Evolutionary conservation across 2,329 filamentous ascomycete genomes (phyloP).

Genomic region (Cordyceps pruinosa): DNA sequence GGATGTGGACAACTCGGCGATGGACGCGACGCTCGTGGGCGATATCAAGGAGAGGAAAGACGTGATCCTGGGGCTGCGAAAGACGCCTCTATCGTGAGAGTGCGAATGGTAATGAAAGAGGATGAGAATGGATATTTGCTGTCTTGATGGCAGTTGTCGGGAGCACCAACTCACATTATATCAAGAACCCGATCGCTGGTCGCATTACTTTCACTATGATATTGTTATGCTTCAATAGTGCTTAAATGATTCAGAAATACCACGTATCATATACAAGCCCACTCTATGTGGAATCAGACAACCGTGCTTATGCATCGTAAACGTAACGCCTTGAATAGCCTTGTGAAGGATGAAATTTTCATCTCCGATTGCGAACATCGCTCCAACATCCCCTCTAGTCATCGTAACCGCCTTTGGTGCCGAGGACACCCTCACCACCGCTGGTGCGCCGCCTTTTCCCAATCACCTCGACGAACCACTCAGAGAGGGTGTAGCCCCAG

Average conservation of each 20-base stretch:
- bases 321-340: background rate
- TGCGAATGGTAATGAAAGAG: too few relatives aligned
- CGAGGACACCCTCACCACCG: conserved; percentile 44
- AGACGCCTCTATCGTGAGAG: background rate
- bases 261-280: background rate
- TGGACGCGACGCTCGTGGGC: conserved; percentile 35
- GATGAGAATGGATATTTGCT: too few relatives aligned
- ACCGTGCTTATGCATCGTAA: background rate
- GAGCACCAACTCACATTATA: too few relatives aligned
- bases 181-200: too few relatives aligned
- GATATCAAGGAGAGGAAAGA: conserved; percentile 26
- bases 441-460: conserved; percentile 41
- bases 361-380: too few relatives aligned
- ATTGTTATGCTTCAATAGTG: too few relatives aligned
- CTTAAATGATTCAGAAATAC: background rate
- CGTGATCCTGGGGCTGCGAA: conserved; percentile 27
- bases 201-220: too few relatives aligned
- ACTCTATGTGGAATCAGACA: background rate
- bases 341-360: background rate
- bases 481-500: conserved; percentile 81
- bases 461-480: conserved; percentile 59
- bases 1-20: conserved; percentile 40
- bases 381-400: background rate
- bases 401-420: conserved; percentile 35
- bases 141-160: too few relatives aligned